Base-by-base conservation (phyloP, 2,329 filamentous ascomycete species). In the Xylaria sp. region DNA sequence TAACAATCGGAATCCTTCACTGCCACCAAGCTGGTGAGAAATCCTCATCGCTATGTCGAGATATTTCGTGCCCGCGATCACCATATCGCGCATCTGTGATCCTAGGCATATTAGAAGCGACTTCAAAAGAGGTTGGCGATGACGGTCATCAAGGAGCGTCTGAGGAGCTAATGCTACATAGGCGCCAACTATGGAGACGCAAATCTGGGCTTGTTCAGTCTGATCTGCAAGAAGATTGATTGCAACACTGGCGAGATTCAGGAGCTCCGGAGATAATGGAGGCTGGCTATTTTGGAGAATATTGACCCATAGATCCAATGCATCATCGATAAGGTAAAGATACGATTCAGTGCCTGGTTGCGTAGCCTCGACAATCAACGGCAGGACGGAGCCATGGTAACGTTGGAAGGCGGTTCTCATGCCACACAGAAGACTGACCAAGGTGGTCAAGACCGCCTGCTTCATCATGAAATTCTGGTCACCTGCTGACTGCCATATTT, bases 391-490 rank as follows among this genome's bases (percentile, higher is more conserved):
- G 13, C 81, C 75, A 64, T 97, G 91, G 67, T 95, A 96, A 16
- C 86, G 82, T 62, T 87, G 82, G 3, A 91, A 94, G 8, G 88
- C 83, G 10, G 83, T 81, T 60, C 89, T 91, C 84, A 97, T 90
- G 1, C 92, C 89, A 70, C 86, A 86, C n/a, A 96, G 90, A 11
- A 99, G 80, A 1, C 91, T 88, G 1, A 90, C 82, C 55, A 97
- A 85, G 46, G 97, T 88, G 2, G 89, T 90, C 59, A 97, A 82
- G 55, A 97, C 92, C 1, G 91, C 87, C 74, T 97, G 92, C 74
- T 97, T 97, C 80, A 97, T 89, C 73, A 97, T 84, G 74, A 92
- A 91, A 69, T 94, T 90, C 61, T 96, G 89, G 1, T 78, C 75
- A 0, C 88, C 91, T 2, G 90, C 91, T 55, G 87, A 84, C 61